phyloP scores from a whole-genome alignment of 2,329 filamentous ascomycete species.

The Hypoxylon sp. region DNA sequence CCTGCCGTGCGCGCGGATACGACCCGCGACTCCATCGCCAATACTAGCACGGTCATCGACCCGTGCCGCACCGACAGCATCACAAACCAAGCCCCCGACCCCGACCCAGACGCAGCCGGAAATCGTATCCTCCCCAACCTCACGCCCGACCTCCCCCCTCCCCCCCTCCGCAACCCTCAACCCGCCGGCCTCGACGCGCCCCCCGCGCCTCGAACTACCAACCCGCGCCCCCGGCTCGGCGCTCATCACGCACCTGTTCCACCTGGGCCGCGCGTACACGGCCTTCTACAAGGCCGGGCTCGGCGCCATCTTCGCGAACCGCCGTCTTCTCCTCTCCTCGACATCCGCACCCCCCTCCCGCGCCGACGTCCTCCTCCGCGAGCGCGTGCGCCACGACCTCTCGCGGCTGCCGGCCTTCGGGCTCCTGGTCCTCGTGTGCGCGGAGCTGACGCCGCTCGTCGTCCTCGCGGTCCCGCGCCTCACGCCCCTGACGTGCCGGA shows the following conservation, averaged over 20 bases:
- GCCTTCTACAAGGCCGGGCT: conserved; percentile 89
- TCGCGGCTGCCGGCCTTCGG: conserved; percentile 81
- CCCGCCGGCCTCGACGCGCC: conserved; percentile 75
- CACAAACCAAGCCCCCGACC: conserved; percentile 6
- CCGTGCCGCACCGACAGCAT: conserved; percentile 9
- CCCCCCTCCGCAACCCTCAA: conserved; percentile 61
- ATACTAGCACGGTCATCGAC: neutral
- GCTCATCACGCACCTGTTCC: conserved; percentile 62
- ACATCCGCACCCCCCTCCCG: conserved; percentile 59
- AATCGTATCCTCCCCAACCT: neutral
- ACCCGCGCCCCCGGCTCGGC: conserved; percentile 55
- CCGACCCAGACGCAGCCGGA: conserved; percentile 10
- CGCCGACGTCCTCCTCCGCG: conserved; percentile 73
- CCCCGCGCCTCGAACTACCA: conserved; percentile 73
- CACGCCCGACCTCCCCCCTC: conserved; percentile 18
- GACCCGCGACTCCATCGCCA: neutral
- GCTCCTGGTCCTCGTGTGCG: conserved; percentile 77
- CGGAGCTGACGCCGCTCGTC: conserved; percentile 85
- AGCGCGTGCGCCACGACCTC: conserved; percentile 74
- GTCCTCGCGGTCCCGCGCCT: conserved; percentile 74
- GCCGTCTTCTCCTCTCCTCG: conserved; percentile 56
- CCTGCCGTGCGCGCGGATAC: neutral
- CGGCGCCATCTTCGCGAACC: conserved; percentile 75
- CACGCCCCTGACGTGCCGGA: conserved; percentile 82
- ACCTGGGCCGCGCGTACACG: conserved; percentile 77